phyloP scores from a whole-genome alignment of 176 grass and related monocot genomes.

The Phragmites australis region DNA sequence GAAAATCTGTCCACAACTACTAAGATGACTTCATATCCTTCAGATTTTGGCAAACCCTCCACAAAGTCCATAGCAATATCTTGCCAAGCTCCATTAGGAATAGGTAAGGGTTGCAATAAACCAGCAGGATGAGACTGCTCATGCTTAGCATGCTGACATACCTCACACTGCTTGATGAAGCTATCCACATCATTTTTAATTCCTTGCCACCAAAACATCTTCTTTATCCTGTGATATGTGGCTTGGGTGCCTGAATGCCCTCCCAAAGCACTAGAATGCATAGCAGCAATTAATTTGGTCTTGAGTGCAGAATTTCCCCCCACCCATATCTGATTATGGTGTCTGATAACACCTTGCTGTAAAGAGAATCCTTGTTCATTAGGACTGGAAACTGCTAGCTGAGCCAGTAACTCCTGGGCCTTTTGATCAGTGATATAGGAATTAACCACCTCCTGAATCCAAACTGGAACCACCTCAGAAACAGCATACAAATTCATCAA shows the following conservation, averaged over 20 bases:
- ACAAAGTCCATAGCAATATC: not conserved
- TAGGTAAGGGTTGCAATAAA: not conserved
- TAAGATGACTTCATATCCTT: not conserved
- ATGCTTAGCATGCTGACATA: not conserved
- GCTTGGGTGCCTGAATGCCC: not conserved
- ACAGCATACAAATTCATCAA: not conserved
- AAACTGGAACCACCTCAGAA: fast-evolving
- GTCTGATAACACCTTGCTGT: fast-evolving
- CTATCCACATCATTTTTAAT: not conserved
- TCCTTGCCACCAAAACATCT: not conserved
- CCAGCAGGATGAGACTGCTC: not conserved
- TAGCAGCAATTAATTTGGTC: not conserved
- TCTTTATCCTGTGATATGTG: not conserved
- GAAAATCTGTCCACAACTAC: not conserved
- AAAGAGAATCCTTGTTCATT: not conserved
- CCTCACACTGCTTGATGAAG: not conserved
- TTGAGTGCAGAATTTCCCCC: not conserved
- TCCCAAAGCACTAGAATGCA: not conserved
- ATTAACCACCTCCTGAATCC: not conserved
- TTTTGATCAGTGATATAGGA: not conserved
- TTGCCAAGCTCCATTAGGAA: not conserved
- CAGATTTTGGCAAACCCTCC: not conserved
- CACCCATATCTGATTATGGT: too few species aligned
- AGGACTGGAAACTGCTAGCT: not conserved
- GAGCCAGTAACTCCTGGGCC: not conserved